Evolutionary conservation across 2,329 filamentous ascomycete species (phyloP), one percentile per base, ranked within the genome.

Genomic region (Cryphonectria naterciae): DNA sequence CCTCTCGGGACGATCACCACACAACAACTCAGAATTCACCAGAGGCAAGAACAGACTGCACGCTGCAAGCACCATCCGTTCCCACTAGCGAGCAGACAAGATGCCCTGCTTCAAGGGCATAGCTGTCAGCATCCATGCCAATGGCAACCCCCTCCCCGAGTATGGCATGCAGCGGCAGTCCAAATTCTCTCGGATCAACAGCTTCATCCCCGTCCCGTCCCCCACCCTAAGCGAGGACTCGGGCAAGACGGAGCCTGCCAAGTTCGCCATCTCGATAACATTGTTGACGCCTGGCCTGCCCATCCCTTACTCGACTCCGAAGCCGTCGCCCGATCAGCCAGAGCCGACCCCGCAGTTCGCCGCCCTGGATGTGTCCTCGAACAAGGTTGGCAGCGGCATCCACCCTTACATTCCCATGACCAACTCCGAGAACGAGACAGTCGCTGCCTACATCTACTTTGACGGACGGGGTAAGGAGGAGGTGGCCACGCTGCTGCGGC

Each of bases 51-150:
- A 3, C 13, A 32, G 62, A 19, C 41, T 28, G 62, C 37, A 58
- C 46, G 4, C 49, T 35, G 35, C 70, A 39, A 25, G 17, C 68
- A 43, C 35, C 46, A 25, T 37, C 52, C 43, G 25, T 19, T n/a
- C 52, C 65, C 65, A 39, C 52, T 22, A n/a, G 37, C 69, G 66
- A 58, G 32, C 58, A 49, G 65, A 78, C 79, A 87, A 79, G 79
- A 90, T 90, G 96, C 96, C 96, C 85, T 98, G 95, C 89, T 99
- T 98, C 86, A 97, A 98, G 86, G 96, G 96, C 83, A 94, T 99
- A 84, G 95, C 96, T 78, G 95, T 98, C 80, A 97, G 93, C 88
- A 97, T 98, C 81, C 96, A 99, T 84, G 88, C 89, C 71, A 91
- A 91, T 79, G 88, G 87, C 74, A 85, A 94, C 76, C 95, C 96